Evolutionary conservation across 1,284 basidiomycete genomes (phyloP).

Genomic region (Apiotrichum laibachii): DNA sequence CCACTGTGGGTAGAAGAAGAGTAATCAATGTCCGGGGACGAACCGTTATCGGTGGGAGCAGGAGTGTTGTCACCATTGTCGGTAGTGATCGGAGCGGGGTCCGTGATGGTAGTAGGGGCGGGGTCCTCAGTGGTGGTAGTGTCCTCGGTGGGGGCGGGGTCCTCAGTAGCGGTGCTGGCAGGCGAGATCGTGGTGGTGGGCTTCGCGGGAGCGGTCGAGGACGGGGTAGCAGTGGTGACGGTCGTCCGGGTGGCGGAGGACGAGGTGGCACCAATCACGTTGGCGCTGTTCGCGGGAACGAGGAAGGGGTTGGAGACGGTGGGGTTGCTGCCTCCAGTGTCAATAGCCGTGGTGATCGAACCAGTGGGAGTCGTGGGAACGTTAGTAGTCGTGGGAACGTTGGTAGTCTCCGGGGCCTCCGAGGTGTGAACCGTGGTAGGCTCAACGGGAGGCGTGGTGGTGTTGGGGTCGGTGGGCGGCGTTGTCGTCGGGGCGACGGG

Average conservation of each 20-base stretch:
- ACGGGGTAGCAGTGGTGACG: neutral
- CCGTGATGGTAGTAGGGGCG: neutral
- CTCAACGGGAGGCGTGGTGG: conserved; percentile 8
- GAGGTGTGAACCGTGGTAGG: neutral
- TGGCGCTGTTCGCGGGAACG: conserved; percentile 28
- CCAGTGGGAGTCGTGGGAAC: too few species aligned
- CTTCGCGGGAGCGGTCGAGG: conserved; percentile 5
- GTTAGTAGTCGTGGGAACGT: neutral
- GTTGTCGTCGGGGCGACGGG: conserved; percentile 15
- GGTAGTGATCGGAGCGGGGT: neutral
- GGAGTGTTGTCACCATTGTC: conserved; percentile 4
- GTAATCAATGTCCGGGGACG: conserved; percentile 4
- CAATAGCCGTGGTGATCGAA: conserved; percentile 9
- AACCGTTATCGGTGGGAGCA: conserved; percentile 7
- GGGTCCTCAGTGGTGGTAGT: neutral
- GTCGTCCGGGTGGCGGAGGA: neutral
- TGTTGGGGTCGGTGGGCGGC: conserved; percentile 1
- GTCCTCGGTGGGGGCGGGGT: neutral
- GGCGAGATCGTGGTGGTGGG: conserved; percentile 1
- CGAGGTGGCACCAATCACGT: conserved; percentile 13
- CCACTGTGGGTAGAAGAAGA: neutral
- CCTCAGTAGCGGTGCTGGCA: neutral
- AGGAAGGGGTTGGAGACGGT: conserved; percentile 28
- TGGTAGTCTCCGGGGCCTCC: too few species aligned
- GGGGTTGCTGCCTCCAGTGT: conserved; percentile 11